Base-by-base conservation (phyloP, 805 yeast genomes). In the Huiozyma naganishii region DNA sequence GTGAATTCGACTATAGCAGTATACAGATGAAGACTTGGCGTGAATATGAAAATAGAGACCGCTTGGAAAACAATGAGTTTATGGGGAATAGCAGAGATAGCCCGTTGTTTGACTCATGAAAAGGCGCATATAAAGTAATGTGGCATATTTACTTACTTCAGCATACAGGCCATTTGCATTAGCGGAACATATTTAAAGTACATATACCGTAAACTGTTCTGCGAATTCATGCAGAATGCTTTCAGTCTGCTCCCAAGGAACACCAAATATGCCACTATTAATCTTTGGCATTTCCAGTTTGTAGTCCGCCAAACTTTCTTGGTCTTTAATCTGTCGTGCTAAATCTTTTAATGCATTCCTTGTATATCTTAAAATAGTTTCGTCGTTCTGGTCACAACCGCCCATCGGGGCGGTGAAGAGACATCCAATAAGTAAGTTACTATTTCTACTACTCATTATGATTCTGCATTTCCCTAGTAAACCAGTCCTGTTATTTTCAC, bases 1-100 rank as follows among this genome's bases (percentile, higher is more conserved):
- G 97, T 52, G 82, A 80, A 49, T 92, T 92, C 60, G 97, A 92
- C 61, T 85, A 94, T 17, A 79, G 95, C 1, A 77, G 77, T 58
- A 92, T 92, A 58, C 76, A 76, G 41, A 89, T 90, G 92, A 85
- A 83, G 71, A 74, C 92, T 46, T 92, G 98, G 98, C 76, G 85
- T 58, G 97, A 92, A 52, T 88, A 77, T 69, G 96, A 87, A 64
- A 70, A 83, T 51, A 86, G 82, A 40, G 47, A 43, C 34, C 37
- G 44, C 17, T 13, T 42, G 11, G 29, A 36, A 28, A 35, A 32
- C 9, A 34, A n/a, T 8, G 11, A 13, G 5, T 7, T 17, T 12
- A 32, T 32, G 34, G n/a, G 10, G n/a, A 32, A 32, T 32, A 32
- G n/a, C 10, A n/a, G n/a, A 32, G 34, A 32, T 10, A 10, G n/a